Conservation (phyloP, 2,329 filamentous ascomycete genomes). For the Xylogone sp. region DNA sequence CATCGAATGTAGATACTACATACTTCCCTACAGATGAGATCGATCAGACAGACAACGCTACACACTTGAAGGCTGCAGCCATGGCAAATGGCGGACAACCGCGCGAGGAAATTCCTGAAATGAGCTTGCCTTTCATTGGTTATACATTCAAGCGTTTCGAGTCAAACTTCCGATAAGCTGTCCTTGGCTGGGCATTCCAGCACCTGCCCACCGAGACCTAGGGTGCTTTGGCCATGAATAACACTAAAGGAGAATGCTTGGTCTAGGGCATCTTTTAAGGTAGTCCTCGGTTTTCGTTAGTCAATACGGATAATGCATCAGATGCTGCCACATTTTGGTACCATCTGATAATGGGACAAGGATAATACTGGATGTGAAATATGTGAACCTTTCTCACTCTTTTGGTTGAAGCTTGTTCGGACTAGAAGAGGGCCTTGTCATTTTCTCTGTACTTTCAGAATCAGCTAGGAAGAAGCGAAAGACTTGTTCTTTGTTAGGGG, state of each 20-base stretch:
- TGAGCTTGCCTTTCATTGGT: constrained; percentile 93
- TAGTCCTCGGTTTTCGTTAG: background rate
- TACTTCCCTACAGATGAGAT: constrained; percentile 99
- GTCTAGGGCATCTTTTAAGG: background rate
- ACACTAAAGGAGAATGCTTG: background rate
- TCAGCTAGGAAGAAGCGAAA: background rate
- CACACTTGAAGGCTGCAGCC: constrained; percentile 71
- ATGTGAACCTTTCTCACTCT: background rate
- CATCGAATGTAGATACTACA: constrained; percentile 90
- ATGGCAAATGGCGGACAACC: constrained; percentile 48
- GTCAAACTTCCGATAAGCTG: constrained; percentile 58
- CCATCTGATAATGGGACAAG: background rate
- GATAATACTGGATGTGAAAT: background rate
- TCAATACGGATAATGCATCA: background rate
- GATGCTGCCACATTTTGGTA: background rate
- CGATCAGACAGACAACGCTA: constrained; percentile 91
- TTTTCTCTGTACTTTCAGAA: too few relatives aligned
- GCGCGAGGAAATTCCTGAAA: constrained; percentile 80
- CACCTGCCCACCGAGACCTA: background rate
- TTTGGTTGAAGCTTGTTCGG: background rate
- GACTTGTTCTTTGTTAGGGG: background rate
- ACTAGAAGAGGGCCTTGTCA: background rate
- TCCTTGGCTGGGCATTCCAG: background rate
- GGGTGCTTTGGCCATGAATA: background rate
- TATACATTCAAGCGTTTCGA: constrained; percentile 98